Evolutionary conservation across 2,329 filamentous ascomycete genomes (phyloP), one percentile per base, ranked within the genome.

Genomic region (Aspergillus sp.): DNA sequence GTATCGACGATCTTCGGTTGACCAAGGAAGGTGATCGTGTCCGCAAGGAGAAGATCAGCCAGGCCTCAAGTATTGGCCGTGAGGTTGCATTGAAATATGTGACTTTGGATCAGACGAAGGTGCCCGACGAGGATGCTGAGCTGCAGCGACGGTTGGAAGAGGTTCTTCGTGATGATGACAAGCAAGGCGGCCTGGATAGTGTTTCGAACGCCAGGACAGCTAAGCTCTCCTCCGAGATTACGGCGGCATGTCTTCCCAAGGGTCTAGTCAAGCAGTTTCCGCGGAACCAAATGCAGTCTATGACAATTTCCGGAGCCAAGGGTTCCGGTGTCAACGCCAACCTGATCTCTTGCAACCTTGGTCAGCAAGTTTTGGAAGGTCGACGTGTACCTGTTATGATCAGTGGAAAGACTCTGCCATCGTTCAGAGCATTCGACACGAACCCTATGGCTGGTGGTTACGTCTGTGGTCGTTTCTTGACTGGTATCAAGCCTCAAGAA

Each of bases 261-360:
- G 89, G 88, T 38, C 80, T 98, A 23, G 83, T 88, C 60, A 98
- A 97, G 71, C 82, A 86, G 6, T 98, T 98, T 69, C 93, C 93
- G 1, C 86, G 85, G 63, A 98, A 98, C 63, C 91, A 97, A 71
- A 98, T 98, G 91, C 93, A 98, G 75, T 83, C 88, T 55, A 98
- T 98, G 93, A 98, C 93, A 19, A 86, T 85, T 12, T 96, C 93
- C 48, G 93, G 93, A 67, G 93, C 93, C 45, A 98, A 98, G 73
- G 93, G 93, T 65, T 86, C 82, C 47, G 76, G 81, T 60, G 93
- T 98, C 69, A 98, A 98, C 65, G 93, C 93, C 44, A 96, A 95
- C 61, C 82, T 96, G 51, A 98, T 98, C 67, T 97, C 91, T 22
- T 97, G 91, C 69, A 96, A 98, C 64, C 79, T 98, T 37, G 93